Evolutionary conservation across 257 asterid genomes (phyloP).

Genomic region (Fraxinus quadrangulata): DNA sequence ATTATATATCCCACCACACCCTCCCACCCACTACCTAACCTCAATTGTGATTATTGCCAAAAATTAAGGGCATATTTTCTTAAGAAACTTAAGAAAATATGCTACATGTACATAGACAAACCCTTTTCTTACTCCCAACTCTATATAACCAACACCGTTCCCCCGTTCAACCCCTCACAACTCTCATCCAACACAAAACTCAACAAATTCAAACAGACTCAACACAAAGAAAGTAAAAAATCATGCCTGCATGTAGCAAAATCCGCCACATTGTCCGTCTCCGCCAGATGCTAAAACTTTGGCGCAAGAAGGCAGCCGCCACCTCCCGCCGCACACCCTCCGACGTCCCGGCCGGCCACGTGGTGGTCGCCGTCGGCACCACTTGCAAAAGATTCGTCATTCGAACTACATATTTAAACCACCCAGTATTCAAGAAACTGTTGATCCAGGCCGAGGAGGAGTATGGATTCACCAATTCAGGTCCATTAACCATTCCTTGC

Average conservation of each 20-base stretch:
- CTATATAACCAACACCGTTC: constrained; percentile 29
- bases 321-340: constrained; percentile 30
- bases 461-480: constrained; percentile 50
- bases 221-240: neutral
- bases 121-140: neutral
- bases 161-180: constrained; percentile 19
- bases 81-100: too few species aligned
- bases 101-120: too few species aligned
- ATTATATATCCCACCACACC: too few species aligned
- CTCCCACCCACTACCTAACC: too few species aligned
- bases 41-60: neutral
- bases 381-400: constrained; percentile 42
- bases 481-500: constrained; percentile 61
- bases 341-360: constrained; percentile 55
- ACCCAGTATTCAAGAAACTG: constrained; percentile 49
- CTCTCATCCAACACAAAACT: neutral
- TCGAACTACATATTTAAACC: constrained; percentile 52
- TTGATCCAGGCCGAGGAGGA: constrained; percentile 58
- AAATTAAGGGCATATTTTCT: constrained; percentile 11
- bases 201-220: constrained; percentile 1
- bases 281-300: constrained; percentile 51
- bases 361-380: constrained; percentile 48
- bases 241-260: constrained; percentile 48
- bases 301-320: constrained; percentile 50
- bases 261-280: constrained; percentile 50